Evolutionary conservation across 176 grass and related monocot species (phyloP).

Genomic region (Dactylis glomerata): DNA sequence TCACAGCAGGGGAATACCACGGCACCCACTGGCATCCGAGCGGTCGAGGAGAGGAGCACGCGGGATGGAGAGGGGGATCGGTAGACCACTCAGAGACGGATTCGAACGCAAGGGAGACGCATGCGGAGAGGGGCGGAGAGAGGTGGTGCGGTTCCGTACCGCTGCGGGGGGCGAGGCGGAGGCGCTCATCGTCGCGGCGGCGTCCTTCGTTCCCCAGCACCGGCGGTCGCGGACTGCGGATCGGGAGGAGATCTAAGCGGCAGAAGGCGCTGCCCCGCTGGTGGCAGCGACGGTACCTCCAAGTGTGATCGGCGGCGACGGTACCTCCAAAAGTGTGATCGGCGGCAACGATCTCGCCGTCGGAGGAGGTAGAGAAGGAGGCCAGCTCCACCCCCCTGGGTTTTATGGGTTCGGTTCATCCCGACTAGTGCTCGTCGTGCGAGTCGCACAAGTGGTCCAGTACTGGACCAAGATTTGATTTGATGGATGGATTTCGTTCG

Average conservation of each 20-base stretch:
- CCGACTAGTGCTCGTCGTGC: not conserved
- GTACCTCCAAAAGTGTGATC: not conserved
- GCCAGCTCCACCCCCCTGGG: not conserved
- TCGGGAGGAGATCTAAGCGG: not conserved
- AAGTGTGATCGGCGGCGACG: not conserved
- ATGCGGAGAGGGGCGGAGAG: too few species aligned
- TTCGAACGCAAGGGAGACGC: not conserved
- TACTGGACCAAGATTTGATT: not conserved
- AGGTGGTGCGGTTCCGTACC: not conserved
- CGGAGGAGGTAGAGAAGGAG: not conserved
- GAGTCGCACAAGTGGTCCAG: not conserved
- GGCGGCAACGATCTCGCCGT: not conserved
- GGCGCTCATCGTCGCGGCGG: conserved; percentile 20
- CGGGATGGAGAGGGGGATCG: not conserved
- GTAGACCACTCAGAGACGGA: not conserved
- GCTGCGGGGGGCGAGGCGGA: not conserved
- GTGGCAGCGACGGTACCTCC: not conserved
- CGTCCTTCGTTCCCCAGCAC: not conserved
- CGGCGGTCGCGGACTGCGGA: not conserved
- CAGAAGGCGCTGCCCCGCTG: not conserved
- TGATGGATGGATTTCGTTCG: not conserved
- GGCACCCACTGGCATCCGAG: not conserved
- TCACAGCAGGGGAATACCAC: not conserved
- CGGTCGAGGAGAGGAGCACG: too few species aligned
- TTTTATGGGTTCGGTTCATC: not conserved